Percentiles rank a stretch among this genome's conserved stretches.
These are phyloP conservation scores for Ceratobasidium sp. DNA, from an alignment of 1,284 basidiomycete genomes.

Conservation along the genomic window DNA sequence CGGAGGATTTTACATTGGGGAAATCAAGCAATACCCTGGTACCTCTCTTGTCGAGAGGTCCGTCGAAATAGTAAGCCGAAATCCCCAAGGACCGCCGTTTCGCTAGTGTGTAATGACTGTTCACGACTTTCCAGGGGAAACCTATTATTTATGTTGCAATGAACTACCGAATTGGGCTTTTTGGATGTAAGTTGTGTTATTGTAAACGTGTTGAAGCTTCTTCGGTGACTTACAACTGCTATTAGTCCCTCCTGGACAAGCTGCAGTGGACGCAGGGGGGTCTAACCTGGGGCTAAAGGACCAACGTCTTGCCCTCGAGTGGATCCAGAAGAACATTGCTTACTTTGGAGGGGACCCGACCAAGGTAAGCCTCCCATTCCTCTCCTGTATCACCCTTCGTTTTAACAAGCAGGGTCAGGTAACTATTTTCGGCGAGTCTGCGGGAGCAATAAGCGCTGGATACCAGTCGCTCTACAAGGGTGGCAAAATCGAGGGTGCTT, in stretches of 20 bases:
- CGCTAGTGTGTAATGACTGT: no score
- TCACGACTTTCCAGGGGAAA: conserved; percentile 37
- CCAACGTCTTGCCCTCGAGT: conserved; percentile 56
- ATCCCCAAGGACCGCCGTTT: no score
- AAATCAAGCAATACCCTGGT: not conserved
- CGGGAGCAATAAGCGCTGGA: conserved; percentile 47
- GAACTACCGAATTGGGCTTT: conserved; percentile 48
- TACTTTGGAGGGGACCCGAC: conserved; percentile 57
- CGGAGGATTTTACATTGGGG: conserved; percentile 23
- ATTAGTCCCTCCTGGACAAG: conserved; percentile 48
- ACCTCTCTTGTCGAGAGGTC: not conserved
- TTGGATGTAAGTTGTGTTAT: conserved; percentile 25
- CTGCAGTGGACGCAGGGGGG: conserved; percentile 45
- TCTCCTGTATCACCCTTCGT: not conserved
- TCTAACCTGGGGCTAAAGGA: conserved; percentile 54
- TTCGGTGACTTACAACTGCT: conserved; percentile 36
- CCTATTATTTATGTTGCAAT: conserved; percentile 50
- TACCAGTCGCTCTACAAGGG: conserved; percentile 46
- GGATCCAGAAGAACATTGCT: conserved; percentile 57
- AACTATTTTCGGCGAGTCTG: conserved; percentile 48
- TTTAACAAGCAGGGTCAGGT: conserved; percentile 27
- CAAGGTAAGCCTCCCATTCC: conserved; percentile 47
- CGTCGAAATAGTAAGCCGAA: not conserved
- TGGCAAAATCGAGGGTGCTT: conserved; percentile 32
- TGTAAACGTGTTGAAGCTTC: conserved; percentile 33